Evolutionary conservation across 306 rosid species (phyloP).

Genomic region (Vicia faba): DNA sequence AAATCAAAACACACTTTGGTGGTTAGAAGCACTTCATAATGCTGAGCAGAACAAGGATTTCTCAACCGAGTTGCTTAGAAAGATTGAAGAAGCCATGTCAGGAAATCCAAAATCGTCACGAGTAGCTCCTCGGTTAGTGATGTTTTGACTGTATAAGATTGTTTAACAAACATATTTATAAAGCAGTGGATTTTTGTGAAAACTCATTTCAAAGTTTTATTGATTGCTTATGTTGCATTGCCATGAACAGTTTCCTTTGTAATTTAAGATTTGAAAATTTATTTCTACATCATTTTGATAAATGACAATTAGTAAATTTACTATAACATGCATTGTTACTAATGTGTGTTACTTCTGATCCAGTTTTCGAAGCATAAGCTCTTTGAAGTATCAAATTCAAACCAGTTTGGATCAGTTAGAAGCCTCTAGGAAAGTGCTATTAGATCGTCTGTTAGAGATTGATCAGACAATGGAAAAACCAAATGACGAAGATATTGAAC

Average conservation of each 20-base stretch:
- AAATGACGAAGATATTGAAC: conserved; percentile 79
- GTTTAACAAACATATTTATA: conserved; percentile 4
- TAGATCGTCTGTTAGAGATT: conserved; percentile 80
- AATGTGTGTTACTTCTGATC: conserved; percentile 37
- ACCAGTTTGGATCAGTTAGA: conserved; percentile 82
- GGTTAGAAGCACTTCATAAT: conserved; percentile 85
- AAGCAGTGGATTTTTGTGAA: conserved; percentile 19
- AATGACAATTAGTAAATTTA: conserved; percentile 18
- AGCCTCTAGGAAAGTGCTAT: conserved; percentile 70
- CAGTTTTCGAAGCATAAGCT: conserved; percentile 78
- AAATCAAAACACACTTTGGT: conserved; percentile 62
- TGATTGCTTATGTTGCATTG: conserved; percentile 15
- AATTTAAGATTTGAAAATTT: conserved; percentile 33
- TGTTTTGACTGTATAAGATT: conserved; percentile 16
- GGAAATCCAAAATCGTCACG: conserved; percentile 66
- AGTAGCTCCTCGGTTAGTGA: conserved; percentile 67
- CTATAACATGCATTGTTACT: conserved; percentile 24
- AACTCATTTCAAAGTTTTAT: conserved; percentile 24
- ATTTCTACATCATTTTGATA: conserved; percentile 28
- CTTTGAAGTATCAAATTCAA: conserved; percentile 83
- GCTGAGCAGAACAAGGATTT: conserved; percentile 82
- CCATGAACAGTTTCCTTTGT: conserved; percentile 15
- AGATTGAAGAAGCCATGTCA: conserved; percentile 83
- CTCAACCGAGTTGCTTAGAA: conserved; percentile 66
- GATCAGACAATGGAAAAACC: conserved; percentile 86